phyloP scores from a whole-genome alignment of 108 stramenopile genomes.

The Chaetoceros muelleri region DNA sequence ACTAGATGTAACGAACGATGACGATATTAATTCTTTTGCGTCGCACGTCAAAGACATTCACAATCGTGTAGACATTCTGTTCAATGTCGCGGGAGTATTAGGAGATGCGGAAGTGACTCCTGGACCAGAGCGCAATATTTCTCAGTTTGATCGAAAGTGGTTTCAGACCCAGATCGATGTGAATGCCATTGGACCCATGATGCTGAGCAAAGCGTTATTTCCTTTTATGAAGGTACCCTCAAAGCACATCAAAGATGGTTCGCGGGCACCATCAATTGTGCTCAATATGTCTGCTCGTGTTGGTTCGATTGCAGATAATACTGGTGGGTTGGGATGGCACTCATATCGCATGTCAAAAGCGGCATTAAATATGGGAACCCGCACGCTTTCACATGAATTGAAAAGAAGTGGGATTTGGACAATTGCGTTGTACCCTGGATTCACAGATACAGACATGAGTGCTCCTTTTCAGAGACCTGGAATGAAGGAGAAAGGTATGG shows the following conservation, averaged over 20 bases:
- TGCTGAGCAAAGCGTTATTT: slow-evolving; percentile 26
- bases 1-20: slow-evolving; percentile 18
- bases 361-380: slow-evolving; percentile 43
- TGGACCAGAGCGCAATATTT: slow-evolving; percentile 31
- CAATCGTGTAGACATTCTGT: slow-evolving; percentile 26
- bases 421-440: slow-evolving; percentile 57
- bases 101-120: slow-evolving; percentile 19
- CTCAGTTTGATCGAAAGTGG: slow-evolving; percentile 40
- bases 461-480: slow-evolving; percentile 39
- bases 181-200: slow-evolving; percentile 36
- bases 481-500: slow-evolving; percentile 20
- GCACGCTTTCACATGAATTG: slow-evolving; percentile 41
- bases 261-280: slow-evolving; percentile 23
- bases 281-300: slow-evolving; percentile 56
- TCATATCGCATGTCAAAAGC: slow-evolving; percentile 66
- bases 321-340: slow-evolving; percentile 57
- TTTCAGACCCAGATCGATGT: slow-evolving; percentile 29
- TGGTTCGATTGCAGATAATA: slow-evolving; percentile 51
- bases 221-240: slow-evolving; percentile 24
- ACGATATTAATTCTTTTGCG: slow-evolving; percentile 14
- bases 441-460: slow-evolving; percentile 59
- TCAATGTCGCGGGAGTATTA: slow-evolving; percentile 35
- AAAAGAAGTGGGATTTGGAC: slow-evolving; percentile 31
- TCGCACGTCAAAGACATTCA: slow-evolving; percentile 5
- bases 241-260: no score